Base-by-base conservation (phyloP, 1,284 basidiomycete species). In the Apiotrichum siamense region DNA sequence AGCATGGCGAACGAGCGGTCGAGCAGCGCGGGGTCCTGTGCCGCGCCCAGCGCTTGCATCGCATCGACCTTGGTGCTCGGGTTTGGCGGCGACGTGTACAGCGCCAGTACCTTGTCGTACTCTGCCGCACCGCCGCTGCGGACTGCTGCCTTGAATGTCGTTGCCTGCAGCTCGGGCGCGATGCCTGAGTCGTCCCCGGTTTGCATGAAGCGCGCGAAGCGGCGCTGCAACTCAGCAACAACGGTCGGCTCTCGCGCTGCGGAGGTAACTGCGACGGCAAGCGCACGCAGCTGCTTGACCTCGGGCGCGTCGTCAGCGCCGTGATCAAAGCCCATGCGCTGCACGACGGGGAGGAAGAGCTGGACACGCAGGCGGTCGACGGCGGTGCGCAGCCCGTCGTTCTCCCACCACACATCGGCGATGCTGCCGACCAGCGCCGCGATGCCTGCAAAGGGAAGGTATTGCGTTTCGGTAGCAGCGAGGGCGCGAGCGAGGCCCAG, bases 351-450 rank as follows among this genome's bases (percentile, higher is more conserved):
- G 39, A 78, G 78, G 73, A 88, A 90, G 32, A 96, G 76, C 57
- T 85, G 83, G 60, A 78, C 74, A 57, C 82, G 77, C 72, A 91
- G 81, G 24, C 75, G 77, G 58, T 86, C 78, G 56, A 91, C 64
- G 36, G 78, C 77, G 18, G 82, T 78, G 4, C 81, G 75, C 37
- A 86, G 78, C 3, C 77, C 68, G 23, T 81, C 67, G 65, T 80
- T 76, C 72, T 96, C 92, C 85, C 87, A 94, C 88, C 91, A 96
- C 2, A 83, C 82, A 15, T 77, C 79, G 13, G 76, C 68, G 43
- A 94, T 70, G 31, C 77, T 75, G 40, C 65, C 64, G 44, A 94
- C 66, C 42, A 79, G 64, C n/a, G 55, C 50, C n/a, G 61, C 58
- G 47, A 75, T 66, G 36, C 65, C 57, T 1, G 65, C 58, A 65